These are phyloP conservation scores for Dissoconium aciculare DNA, from an alignment of 2,329 filamentous ascomycete genomes.

Conservation along the genomic window DNA sequence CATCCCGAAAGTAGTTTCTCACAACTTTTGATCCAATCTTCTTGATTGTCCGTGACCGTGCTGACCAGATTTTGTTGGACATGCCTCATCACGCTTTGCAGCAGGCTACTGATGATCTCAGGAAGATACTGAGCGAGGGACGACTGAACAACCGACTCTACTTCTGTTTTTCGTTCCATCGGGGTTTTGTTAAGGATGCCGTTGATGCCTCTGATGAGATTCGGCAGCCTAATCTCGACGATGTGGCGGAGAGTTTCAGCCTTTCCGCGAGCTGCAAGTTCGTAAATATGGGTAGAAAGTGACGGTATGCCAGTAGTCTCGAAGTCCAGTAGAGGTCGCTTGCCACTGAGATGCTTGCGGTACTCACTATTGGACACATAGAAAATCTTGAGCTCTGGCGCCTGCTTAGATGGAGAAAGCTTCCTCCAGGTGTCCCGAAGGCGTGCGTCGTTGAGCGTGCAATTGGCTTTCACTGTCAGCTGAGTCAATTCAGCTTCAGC, in stretches of 20 bases:
- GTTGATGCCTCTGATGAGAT: constrained; percentile 2
- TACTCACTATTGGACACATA: constrained; percentile 12
- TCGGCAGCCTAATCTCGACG: constrained; percentile 3
- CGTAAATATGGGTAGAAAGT: constrained; percentile 8
- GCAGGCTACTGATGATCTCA: not conserved
- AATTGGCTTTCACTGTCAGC: not conserved
- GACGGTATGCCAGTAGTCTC: constrained; percentile 12
- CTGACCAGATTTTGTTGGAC: not conserved
- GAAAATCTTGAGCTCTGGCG: constrained; percentile 8
- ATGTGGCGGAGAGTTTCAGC: constrained; percentile 1
- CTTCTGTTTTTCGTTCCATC: constrained; percentile 6
- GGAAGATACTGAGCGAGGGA: not conserved
- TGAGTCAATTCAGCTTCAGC: not conserved
- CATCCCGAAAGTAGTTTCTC: constrained; percentile 2
- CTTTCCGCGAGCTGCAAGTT: constrained; percentile 1
- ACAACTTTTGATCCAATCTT: constrained; percentile 1
- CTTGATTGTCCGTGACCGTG: not conserved
- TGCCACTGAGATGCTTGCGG: constrained; percentile 9
- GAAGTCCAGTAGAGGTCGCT: constrained; percentile 8
- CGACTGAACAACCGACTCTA: constrained; percentile 3
- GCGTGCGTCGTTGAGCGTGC: not conserved
- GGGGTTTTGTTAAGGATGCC: constrained; percentile 5
- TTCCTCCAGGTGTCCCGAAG: constrained; percentile 5
- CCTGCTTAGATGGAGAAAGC: constrained; percentile 4
- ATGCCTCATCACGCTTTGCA: not conserved